Evolutionary conservation across 768 basidiomycete genomes (phyloP), one percentile per base, ranked within the genome.

Genomic region (Solioccasus polychromus): DNA sequence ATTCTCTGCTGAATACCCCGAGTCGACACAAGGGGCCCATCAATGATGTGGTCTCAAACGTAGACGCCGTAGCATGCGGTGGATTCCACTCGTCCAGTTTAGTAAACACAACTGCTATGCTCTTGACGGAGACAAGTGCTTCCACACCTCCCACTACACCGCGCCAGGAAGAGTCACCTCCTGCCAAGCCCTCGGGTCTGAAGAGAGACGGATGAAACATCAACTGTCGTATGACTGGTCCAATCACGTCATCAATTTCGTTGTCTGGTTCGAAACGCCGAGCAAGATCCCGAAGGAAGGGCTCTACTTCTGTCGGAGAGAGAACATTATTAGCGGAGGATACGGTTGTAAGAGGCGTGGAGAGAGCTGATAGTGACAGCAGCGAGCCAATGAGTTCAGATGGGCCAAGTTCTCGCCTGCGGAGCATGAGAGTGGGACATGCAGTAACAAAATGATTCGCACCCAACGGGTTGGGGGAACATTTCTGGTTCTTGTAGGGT

Each of bases 401-500:
- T 2, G 89, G 71, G 11, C 95, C 95, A 40, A 88, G 68, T 1
- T 72, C 71, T 59, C 85, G 85, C 8, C 88, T 90, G 45, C 28
- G 28, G 30, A 28, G 19, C 20, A 44, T 62, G 24, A 45, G 42
- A 38, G 18, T 12, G n/a, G n/a, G 38, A 20, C 29, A 18, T n/a
- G 20, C 25, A 14, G 19, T 35, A 25, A 30, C 29, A 12, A 26
- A 41, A 18, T 39, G 18, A 37, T 20, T 71, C 78, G 48, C 64
- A 89, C 92, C 80, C 77, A 42, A 67, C 44, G 9, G 93, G 94
- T 54, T 96, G 91, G 38, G 92, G 88, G 54, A 99, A 98, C 86
- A 97, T 94, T 30, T 83, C 83, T 2, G 94, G 89, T 48, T 94
- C 93, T 67, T 94, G 92, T 9, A 99, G 71, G 19, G 79, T 87